A percentile compares a stretch with the other conserved stretches of the same genome.
phyloP scores from a whole-genome alignment of 2,329 filamentous ascomycete genomes.

The Fusarium newnesense region DNA sequence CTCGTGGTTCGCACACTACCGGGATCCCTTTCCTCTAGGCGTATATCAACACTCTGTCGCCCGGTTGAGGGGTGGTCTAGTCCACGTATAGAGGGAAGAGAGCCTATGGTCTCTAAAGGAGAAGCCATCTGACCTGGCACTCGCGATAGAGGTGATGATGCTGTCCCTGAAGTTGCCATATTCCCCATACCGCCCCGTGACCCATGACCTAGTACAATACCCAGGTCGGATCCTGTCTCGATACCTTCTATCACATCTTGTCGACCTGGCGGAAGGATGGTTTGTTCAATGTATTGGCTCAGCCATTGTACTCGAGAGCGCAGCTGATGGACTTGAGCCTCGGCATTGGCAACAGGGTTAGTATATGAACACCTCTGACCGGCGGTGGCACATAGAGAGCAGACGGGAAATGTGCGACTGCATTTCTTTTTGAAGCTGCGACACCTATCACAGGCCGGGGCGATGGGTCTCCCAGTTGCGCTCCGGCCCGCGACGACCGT shows the following conservation, averaged over 20 bases:
- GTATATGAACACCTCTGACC: constrained; percentile 52
- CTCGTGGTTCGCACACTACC: constrained; percentile 36
- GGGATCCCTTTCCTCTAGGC: constrained; percentile 31
- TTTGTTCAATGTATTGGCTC: constrained; percentile 50
- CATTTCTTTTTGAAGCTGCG: constrained; percentile 59
- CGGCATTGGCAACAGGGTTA: constrained; percentile 47
- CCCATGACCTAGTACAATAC: constrained; percentile 12
- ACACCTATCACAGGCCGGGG: constrained; percentile 54
- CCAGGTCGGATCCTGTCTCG: constrained; percentile 51
- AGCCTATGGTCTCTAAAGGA: constrained; percentile 20
- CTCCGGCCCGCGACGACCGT: background rate
- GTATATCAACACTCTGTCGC: constrained; percentile 22
- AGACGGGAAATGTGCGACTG: constrained; percentile 54
- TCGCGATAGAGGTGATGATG: constrained; percentile 23
- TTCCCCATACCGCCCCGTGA: background rate
- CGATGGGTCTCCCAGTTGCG: constrained; percentile 18
- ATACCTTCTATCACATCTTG: constrained; percentile 46
- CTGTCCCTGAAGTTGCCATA: constrained; percentile 2
- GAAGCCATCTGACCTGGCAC: constrained; percentile 27
- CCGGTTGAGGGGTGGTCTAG: constrained; percentile 15
- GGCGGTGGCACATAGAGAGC: constrained; percentile 52
- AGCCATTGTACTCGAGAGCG: constrained; percentile 55
- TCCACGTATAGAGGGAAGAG: constrained; percentile 6
- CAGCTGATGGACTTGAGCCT: constrained; percentile 50
- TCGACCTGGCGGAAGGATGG: constrained; percentile 37